phyloP scores from a whole-genome alignment of 306 rosid species.

The Lotus japonicus region DNA sequence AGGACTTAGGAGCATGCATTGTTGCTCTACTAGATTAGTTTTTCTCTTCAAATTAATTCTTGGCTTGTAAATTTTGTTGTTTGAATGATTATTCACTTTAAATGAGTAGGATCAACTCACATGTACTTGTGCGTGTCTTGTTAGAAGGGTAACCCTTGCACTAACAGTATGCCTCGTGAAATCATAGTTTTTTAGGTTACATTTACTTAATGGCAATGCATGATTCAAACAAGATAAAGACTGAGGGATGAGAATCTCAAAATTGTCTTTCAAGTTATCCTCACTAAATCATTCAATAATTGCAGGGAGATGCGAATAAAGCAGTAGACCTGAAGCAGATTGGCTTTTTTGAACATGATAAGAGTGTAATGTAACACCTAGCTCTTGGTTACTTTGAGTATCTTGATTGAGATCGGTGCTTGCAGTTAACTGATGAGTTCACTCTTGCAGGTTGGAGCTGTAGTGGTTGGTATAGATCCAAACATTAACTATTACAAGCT shows the following conservation, averaged over 20 bases:
- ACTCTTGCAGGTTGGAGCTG: slow-evolving; percentile 87
- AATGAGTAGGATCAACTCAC: not conserved
- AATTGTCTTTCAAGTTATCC: slow-evolving; percentile 3
- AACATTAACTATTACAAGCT: slow-evolving; percentile 88
- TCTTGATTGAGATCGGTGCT: slow-evolving; percentile 18
- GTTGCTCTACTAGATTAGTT: not conserved
- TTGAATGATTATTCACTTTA: slow-evolving; percentile 7
- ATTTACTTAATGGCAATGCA: not conserved
- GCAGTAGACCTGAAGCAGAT: slow-evolving; percentile 43
- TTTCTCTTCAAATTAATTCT: not conserved
- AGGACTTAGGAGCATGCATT: not conserved
- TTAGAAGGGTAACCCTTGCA: not conserved
- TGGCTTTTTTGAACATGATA: slow-evolving; percentile 67
- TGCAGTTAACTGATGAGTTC: slow-evolving; percentile 23
- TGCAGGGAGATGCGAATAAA: slow-evolving; percentile 80
- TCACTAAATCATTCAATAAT: slow-evolving; percentile 30
- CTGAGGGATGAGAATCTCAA: slow-evolving; percentile 4
- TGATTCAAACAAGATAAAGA: not conserved
- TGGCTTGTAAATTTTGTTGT: not conserved
- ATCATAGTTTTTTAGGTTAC: slow-evolving; percentile 5
- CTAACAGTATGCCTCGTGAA: not conserved
- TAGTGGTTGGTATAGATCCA: slow-evolving; percentile 88
- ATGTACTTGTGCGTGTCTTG: not conserved
- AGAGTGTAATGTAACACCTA: slow-evolving; percentile 65
- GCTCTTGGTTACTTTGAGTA: slow-evolving; percentile 16